Percentiles rank a stretch among this genome's conserved stretches.
phyloP scores from a whole-genome alignment of 2,329 filamentous ascomycete genomes.

The Cadophora sp. region DNA sequence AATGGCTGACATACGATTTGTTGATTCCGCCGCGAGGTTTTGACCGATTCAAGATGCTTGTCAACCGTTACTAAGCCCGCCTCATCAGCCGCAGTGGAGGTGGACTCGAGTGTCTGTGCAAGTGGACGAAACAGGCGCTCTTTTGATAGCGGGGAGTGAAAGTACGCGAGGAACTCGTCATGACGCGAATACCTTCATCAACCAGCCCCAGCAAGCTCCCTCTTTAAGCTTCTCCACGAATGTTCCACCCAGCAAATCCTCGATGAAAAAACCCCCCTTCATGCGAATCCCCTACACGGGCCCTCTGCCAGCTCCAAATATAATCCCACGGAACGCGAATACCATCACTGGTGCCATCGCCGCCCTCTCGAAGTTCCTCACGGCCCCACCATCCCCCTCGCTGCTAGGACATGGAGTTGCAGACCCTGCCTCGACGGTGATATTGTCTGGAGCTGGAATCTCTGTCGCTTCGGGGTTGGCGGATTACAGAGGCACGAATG shows the following conservation, averaged over 20 bases:
- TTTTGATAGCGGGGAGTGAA: not conserved
- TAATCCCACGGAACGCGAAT: slow-evolving; percentile 75
- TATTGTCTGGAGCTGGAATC: slow-evolving; percentile 85
- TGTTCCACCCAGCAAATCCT: slow-evolving; percentile 20
- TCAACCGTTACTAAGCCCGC: not conserved
- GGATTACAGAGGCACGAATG: slow-evolving; percentile 88
- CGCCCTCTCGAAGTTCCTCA: slow-evolving; percentile 80
- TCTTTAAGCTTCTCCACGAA: slow-evolving; percentile 11
- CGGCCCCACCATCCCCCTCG: slow-evolving; percentile 59
- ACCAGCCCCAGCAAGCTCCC: slow-evolving; percentile 6
- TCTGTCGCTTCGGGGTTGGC: slow-evolving; percentile 92
- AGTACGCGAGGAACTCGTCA: slow-evolving; percentile 20
- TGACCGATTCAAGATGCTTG: not conserved
- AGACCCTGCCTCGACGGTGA: slow-evolving; percentile 57
- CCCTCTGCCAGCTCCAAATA: slow-evolving; percentile 75
- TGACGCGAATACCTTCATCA: slow-evolving; percentile 34
- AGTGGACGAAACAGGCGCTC: not conserved
- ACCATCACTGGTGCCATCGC: slow-evolving; percentile 76
- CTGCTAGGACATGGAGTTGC: slow-evolving; percentile 48
- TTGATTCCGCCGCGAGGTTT: not conserved
- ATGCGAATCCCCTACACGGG: slow-evolving; percentile 93
- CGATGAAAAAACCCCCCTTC: slow-evolving; percentile 69
- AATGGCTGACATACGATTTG: not conserved
- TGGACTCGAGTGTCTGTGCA: not conserved
- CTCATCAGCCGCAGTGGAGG: not conserved